Percentiles rank a stretch among this genome's conserved stretches.
These are phyloP conservation scores for Wickerhamomyces mucosus DNA, from an alignment of 805 yeast genomes.

Conservation along the genomic window DNA sequence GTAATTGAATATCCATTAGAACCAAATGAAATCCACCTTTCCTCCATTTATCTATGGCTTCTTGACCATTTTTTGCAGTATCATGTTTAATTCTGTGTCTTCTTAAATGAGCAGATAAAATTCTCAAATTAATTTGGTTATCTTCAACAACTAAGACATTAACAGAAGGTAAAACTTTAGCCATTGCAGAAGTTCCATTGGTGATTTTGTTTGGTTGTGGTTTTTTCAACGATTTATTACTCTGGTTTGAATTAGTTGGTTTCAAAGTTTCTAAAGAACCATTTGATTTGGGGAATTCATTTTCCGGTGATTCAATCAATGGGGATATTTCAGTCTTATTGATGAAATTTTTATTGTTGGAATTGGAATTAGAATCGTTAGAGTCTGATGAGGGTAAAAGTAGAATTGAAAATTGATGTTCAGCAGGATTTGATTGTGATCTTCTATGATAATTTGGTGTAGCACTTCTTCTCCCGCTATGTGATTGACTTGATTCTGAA, in stretches of 20 bases:
- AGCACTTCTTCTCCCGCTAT: conserved; percentile 2
- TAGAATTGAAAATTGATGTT: conserved; percentile 17
- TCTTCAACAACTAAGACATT: conserved; percentile 94
- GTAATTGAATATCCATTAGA: conserved; percentile 94
- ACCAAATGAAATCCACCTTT: conserved; percentile 92
- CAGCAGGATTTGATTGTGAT: conserved; percentile 19
- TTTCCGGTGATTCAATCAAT: not conserved
- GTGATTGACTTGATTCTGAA: conserved; percentile 10
- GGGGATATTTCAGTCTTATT: conserved; percentile 3
- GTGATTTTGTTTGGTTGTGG: not conserved
- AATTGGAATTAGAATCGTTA: not conserved
- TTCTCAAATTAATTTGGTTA: conserved; percentile 87
- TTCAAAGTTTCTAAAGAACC: not conserved
- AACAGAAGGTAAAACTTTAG: conserved; percentile 75
- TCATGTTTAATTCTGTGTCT: conserved; percentile 78
- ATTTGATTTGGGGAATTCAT: not conserved
- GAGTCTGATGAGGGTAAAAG: conserved; percentile 12
- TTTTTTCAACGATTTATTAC: not conserved
- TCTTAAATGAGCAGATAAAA: conserved; percentile 79
- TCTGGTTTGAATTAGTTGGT: not conserved
- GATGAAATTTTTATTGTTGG: conserved; percentile 12
- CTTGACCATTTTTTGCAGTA: conserved; percentile 88
- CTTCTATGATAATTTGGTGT: conserved; percentile 13
- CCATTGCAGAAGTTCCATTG: conserved; percentile 22
- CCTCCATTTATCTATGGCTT: conserved; percentile 91